Evolutionary conservation across 2,329 filamentous ascomycete genomes (phyloP).

Genomic region (Triangularia setosa): DNA sequence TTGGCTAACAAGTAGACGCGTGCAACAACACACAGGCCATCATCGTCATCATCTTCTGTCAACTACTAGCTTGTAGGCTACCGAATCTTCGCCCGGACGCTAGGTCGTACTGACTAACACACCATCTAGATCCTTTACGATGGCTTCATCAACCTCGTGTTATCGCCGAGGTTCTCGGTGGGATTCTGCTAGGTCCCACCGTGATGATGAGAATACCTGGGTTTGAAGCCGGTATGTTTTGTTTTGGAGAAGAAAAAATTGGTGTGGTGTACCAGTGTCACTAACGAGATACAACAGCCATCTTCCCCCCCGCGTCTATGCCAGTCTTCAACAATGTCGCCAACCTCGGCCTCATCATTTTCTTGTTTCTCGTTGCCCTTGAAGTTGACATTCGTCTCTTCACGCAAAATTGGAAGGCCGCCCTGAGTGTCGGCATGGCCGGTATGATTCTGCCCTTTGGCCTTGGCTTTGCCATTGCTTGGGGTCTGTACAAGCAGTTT

Average conservation of each 20-base stretch:
- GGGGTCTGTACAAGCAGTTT: constrained; percentile 75
- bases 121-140: constrained; percentile 24
- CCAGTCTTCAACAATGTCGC: constrained; percentile 73
- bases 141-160: constrained; percentile 60
- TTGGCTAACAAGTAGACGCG: constrained; percentile 22
- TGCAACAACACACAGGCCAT: constrained; percentile 32
- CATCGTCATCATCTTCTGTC: constrained; percentile 73
- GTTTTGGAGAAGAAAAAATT: not conserved
- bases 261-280: not conserved
- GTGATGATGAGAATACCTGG: constrained; percentile 82
- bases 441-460: constrained; percentile 83
- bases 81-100: not conserved
- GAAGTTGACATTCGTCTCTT: constrained; percentile 81
- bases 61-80: constrained; percentile 56
- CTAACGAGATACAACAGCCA: constrained; percentile 39
- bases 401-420: constrained; percentile 74
- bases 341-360: constrained; percentile 78
- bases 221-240: constrained; percentile 50
- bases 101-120: constrained; percentile 11
- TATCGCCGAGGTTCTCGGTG: constrained; percentile 75
- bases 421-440: constrained; percentile 69
- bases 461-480: constrained; percentile 74
- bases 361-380: constrained; percentile 82
- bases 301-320: constrained; percentile 74
- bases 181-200: constrained; percentile 78